Evolutionary conservation across 176 grass and related monocot genomes (phyloP), one percentile per base, ranked within the genome.

Genomic region (Cenchrus purpureus): DNA sequence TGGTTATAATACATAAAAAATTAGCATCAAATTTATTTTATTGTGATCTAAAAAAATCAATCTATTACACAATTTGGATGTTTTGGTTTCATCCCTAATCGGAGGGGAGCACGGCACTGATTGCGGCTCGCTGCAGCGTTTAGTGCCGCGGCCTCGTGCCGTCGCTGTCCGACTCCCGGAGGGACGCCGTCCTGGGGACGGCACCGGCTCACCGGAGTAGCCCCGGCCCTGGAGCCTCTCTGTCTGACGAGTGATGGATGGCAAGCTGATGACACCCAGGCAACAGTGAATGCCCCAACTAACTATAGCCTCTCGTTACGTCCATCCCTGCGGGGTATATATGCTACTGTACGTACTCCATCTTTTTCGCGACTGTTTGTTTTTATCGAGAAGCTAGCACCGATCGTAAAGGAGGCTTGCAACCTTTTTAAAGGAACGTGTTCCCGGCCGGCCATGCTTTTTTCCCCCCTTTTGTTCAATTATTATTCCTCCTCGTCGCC

Each of bases 161-260:
- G 55, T 72, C 76, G 19, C 58, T 61, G 58, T 25, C 58, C 34
- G 22, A 25, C 34, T 1, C 37, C 37, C 19, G 12, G 22, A 74
- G 15, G 49, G 34, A 61, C 68, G 34, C 40, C 77, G 50, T 74
- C 58, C 54, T 22, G 78, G 14, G 6, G 50, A 75, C 69, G 85
- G 70, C 85, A 86, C 40, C 4, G 65, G 2, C 17, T 19, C 54
- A 19, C 25, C 42, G 13, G 29, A 66, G 83, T 3, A 74, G 10
- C 22, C 5, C 59, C 46, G 7, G 56, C 68, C 6, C 45, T 42
- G 13, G 64, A 10, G 42, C 59, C 12, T 20, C 54, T 72, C 54
- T 72, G 37, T 85, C 65, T 15, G 28, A 19, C 34, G 6, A 59
- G 57, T n/a, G 57, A 59, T n/a, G 57, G 57, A 14, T 6, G 53